A percentile compares a stretch with the other conserved stretches of the same genome.
These are phyloP conservation scores for Blepharisma japonicum DNA, from an alignment of 73 alveolate genomes.

Conservation along the genomic window DNA sequence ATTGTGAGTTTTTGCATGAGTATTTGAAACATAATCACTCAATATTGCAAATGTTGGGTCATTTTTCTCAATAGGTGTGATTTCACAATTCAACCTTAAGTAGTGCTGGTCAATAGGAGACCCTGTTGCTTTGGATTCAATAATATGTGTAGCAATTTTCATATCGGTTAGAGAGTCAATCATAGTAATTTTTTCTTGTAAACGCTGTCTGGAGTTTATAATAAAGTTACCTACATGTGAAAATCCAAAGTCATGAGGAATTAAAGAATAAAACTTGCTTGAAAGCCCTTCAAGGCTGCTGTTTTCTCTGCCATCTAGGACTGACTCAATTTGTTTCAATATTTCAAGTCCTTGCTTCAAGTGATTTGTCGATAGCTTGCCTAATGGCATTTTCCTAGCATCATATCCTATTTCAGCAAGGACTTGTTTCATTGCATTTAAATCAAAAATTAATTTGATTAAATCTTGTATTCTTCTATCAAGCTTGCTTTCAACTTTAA, in stretches of 20 bases:
- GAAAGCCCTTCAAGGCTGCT: conserved; percentile 73
- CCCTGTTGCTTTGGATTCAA: conserved; percentile 40
- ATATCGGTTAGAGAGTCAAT: conserved; percentile 64
- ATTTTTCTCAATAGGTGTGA: conserved; percentile 43
- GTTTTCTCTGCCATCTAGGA: conserved; percentile 64
- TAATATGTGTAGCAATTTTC: conserved; percentile 60
- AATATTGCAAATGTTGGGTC: conserved; percentile 45
- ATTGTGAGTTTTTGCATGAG: conserved; percentile 55
- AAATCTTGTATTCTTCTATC: conserved; percentile 16
- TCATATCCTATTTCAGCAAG: conserved; percentile 31
- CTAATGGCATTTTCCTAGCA: conserved; percentile 11
- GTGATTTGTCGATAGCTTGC: conserved; percentile 55
- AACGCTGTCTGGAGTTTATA: conserved; percentile 61
- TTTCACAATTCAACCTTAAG: conserved; percentile 55
- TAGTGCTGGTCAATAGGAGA: conserved; percentile 55
- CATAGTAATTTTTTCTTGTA: conserved; percentile 80
- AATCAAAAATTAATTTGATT: not conserved
- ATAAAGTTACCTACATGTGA: conserved; percentile 67
- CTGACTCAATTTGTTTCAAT: conserved; percentile 59
- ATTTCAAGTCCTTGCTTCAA: conserved; percentile 64
- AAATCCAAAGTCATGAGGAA: conserved; percentile 88
- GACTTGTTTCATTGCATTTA: not conserved
- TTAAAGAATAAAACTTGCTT: conserved; percentile 76
- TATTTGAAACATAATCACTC: conserved; percentile 47
- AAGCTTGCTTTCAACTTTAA: conserved; percentile 42